A percentile compares a stretch with the other conserved stretches of the same genome.
Conservation (phyloP, 2,329 filamentous ascomycete genomes). For the Aspergillus phoenicis region DNA sequence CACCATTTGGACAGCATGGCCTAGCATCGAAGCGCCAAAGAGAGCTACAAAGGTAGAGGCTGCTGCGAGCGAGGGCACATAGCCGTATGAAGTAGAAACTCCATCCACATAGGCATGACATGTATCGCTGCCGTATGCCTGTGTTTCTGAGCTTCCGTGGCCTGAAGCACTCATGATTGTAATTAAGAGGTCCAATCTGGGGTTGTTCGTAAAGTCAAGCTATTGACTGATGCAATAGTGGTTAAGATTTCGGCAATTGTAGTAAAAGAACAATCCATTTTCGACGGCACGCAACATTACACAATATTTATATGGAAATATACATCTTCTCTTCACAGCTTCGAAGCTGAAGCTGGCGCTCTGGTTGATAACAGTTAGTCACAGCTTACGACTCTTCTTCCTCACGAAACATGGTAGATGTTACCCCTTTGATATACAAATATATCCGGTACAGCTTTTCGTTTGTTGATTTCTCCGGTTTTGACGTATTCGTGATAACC, state of each 20-base stretch:
- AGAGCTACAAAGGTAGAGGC: neutral
- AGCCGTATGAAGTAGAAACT: neutral
- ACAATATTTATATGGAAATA: neutral
- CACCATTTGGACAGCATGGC: neutral
- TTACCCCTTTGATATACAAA: neutral
- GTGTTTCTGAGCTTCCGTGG: neutral
- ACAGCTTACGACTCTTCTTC: neutral
- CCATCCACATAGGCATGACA: neutral
- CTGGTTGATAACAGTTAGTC: neutral
- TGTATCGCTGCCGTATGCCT: neutral
- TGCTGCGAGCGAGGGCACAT: neutral
- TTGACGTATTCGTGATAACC: neutral
- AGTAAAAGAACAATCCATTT: neutral
- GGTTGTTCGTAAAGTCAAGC: neutral
- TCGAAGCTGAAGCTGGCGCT: neutral
- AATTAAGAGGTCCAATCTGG: neutral
- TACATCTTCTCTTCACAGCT: neutral
- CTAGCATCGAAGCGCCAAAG: neutral
- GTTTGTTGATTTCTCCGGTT: neutral
- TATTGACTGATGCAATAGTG: neutral
- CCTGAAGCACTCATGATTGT: neutral
- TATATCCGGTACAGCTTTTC: neutral
- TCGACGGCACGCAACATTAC: neutral
- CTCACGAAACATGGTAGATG: neutral
- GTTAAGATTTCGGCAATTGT: neutral